Evolutionary conservation across 495 filamentous ascomycete genomes (phyloP).

Genomic region (Aspergillus nidulans): DNA sequence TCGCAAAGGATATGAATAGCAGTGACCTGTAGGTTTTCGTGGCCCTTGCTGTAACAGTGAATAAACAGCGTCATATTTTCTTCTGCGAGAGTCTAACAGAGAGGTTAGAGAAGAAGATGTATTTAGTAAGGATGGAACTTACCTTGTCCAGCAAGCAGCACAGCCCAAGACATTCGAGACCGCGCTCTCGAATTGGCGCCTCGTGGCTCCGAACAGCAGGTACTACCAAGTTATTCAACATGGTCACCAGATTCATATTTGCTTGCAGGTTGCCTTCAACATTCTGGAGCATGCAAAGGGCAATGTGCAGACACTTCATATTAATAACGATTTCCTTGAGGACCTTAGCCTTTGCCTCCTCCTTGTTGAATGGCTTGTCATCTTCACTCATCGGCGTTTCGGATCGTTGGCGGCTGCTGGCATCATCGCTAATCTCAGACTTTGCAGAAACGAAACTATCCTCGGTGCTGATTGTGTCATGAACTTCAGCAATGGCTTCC

Average conservation of each 20-base stretch:
- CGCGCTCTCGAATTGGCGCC: conserved; percentile 85
- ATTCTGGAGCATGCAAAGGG: conserved; percentile 94
- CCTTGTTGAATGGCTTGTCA: conserved; percentile 54
- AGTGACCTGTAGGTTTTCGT: conserved; percentile 81
- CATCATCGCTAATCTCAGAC: conserved; percentile 72
- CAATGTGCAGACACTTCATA: conserved; percentile 96
- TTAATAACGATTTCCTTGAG: conserved; percentile 90
- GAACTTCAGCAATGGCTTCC: conserved; percentile 91
- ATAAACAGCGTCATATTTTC: conserved; percentile 93
- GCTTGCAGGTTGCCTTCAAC: conserved; percentile 78
- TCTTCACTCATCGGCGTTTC: conserved; percentile 42
- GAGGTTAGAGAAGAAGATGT: conserved; percentile 4
- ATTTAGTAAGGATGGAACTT: conserved; percentile 12
- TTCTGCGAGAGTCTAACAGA: conserved; percentile 66
- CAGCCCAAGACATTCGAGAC: conserved; percentile 82
- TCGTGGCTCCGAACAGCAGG: conserved; percentile 92
- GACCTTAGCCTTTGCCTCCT: conserved; percentile 74
- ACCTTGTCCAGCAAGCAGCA: conserved; percentile 87
- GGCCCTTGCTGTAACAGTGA: conserved; percentile 91
- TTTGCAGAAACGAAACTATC: conserved; percentile 90
- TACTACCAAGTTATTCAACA: conserved; percentile 94
- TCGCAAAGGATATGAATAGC: conserved; percentile 91
- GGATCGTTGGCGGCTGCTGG: conserved; percentile 35
- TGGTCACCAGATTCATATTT: conserved; percentile 82
- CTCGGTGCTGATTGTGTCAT: conserved; percentile 76